Base-by-base conservation (phyloP, 257 asterid species). In the Linderniella brevidens region DNA sequence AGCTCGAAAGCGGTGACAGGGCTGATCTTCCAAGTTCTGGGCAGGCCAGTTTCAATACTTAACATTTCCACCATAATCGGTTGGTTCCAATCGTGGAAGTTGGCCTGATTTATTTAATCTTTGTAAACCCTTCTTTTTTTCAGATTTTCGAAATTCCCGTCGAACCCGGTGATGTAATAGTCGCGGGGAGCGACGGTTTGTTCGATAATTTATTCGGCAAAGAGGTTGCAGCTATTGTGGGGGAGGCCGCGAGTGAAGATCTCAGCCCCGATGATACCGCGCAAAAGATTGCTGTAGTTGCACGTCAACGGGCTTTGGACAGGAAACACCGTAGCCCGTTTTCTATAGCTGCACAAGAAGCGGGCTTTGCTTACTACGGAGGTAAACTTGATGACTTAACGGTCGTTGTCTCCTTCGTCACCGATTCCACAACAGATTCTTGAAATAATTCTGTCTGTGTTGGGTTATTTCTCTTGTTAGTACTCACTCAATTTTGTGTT, bases 361-460 rank as follows among this genome's bases (percentile, higher is more conserved):
- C 81, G 44, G 94, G 96, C 17, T 76, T 19, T 59, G 6, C 67
- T 35, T 74, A 61, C 25, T 72, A 52, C 25, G 94, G 94, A 17
- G 96, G 94, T 58, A 86, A 86, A 67, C 79, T 86, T 13, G 96
- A 86, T 45, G 96, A 86, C 48, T 56, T 86, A 13, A 81, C 93
- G 0, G 92, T 78, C 42, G 68, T 81, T 13, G 92, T 86, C 44
- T 78, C 94, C 19, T 68, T 40, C 49, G 58, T 86, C 42, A 63
- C 78, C 53, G 7, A 59, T 37, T 57, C 57, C 36, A 5, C 45
- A 41, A 48, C 32, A 25, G 32, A 2, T 25, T 25, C 32, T 25
- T 25, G 32, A 25, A 25, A 25, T 25, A 25, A 25, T 6, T 25
- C 6, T 6, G 32, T 25, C 32, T 25, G 32, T 25, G 3, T 25